Base-by-base conservation (phyloP, 2,329 filamentous ascomycete genomes). In the Ophiobolus disseminans region DNA sequence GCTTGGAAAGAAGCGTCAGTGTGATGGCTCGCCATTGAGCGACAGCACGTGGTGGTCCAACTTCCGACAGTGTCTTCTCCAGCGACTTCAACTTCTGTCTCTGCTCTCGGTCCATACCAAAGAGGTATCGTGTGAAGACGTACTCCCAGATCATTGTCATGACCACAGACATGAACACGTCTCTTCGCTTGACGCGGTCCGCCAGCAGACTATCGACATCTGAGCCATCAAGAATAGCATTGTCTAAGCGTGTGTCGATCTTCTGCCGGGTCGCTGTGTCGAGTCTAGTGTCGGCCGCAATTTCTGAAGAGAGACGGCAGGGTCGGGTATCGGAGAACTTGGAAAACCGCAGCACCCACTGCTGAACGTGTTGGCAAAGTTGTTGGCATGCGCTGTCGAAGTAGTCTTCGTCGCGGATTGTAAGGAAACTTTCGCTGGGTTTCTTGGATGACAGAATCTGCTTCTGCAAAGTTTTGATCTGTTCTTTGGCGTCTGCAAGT, bases 71-170 rank as follows among this genome's bases (percentile, higher is more conserved):
- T 30, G 89, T 87, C 79, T 96, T 97, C 77, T 99, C 95, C 7
- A 99, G 83, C 25, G 89, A 86, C 78, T 99, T 97, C 72, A 99
- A 87, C 75, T 97, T 97, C 74, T 97, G 92, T 63, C 94, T 86
- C 75, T 99, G 94, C 75, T 97, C 94, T 63, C 92, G 85, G 72
- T 99, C 94, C 91, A 99, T 96, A 64, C 94, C 94, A 72, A 99
- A 99, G 20, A 99, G 86, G 73, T 99, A 99, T 57, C 94, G 86
- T 7, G 93, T 97, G 71, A 99, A 99, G 70, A 99, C 87, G 68
- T 95, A 97, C 74, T 99, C 94, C 92, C 92, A 99, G 41, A 99
- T 87, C 91, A 99, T 97, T 53, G 89, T 94, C 92, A 97, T 97
- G 46, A 93, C 90, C 73, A 99, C 91, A 28, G 91, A 94, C 91